phyloP scores from a whole-genome alignment of 495 filamentous ascomycete species.

The Penicillium paradoxum region DNA sequence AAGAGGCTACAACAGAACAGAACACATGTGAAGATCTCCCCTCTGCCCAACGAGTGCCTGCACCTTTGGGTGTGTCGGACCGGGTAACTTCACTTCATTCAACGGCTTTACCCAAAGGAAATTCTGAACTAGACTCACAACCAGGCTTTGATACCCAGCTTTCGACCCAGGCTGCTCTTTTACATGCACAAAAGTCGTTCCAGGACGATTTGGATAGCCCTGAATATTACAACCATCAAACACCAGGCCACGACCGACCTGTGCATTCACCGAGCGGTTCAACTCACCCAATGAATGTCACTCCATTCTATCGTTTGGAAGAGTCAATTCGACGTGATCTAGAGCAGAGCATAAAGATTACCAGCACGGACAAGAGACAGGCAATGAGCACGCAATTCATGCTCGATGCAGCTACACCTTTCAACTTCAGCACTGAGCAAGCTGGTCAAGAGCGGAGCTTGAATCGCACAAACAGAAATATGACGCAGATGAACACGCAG shows the following conservation, averaged over 20 bases:
- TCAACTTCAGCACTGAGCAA: slow-evolving; percentile 36
- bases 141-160: slow-evolving; percentile 33
- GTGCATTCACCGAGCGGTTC: slow-evolving; percentile 12
- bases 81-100: slow-evolving; percentile 38
- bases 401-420: slow-evolving; percentile 47
- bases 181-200: slow-evolving; percentile 44
- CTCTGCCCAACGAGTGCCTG: slow-evolving; percentile 34
- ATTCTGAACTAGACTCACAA: slow-evolving; percentile 16
- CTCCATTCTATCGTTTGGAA: slow-evolving; percentile 29
- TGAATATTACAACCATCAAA: slow-evolving; percentile 6
- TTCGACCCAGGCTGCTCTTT: slow-evolving; percentile 48
- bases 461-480: slow-evolving; percentile 11
- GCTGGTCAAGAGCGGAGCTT: background rate
- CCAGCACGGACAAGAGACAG: slow-evolving; percentile 16
- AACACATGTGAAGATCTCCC: slow-evolving; percentile 34
- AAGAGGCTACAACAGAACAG: slow-evolving; percentile 9
- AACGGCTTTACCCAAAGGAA: slow-evolving; percentile 24
- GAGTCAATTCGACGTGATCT: slow-evolving; percentile 5
- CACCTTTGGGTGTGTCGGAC: slow-evolving; percentile 25
- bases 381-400: slow-evolving; percentile 48
- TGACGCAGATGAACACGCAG: slow-evolving; percentile 43
- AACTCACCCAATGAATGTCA: slow-evolving; percentile 27
- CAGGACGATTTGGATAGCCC: slow-evolving; percentile 42
- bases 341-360: background rate
- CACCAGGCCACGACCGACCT: slow-evolving; percentile 16